phyloP scores from a whole-genome alignment of 106 monocot species.

The Acorus gramineus region DNA sequence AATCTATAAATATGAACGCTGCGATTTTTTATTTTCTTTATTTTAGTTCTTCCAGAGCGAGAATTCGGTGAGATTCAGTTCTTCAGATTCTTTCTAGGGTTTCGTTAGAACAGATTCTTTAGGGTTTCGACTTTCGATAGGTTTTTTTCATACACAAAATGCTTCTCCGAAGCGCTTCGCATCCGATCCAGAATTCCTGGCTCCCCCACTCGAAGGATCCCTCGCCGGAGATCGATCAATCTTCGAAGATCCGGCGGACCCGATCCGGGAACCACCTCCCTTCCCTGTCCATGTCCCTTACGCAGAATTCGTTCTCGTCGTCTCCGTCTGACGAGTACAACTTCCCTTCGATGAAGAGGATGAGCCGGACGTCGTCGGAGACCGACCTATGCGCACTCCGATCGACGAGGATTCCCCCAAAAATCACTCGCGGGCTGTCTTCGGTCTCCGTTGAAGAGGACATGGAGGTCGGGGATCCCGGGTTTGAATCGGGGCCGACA shows the following conservation, averaged over 20 bases:
- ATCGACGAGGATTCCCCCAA: neutral
- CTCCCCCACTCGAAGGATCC: neutral
- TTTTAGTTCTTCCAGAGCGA: too few species aligned
- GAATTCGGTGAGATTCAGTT: too few species aligned
- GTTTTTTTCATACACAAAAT: neutral
- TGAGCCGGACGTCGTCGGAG: slow-evolving; percentile 1
- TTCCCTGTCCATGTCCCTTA: neutral
- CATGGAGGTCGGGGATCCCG: neutral
- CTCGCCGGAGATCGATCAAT: neutral
- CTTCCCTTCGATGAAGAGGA: neutral
- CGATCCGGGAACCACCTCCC: neutral
- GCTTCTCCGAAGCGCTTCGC: slow-evolving; percentile 32
- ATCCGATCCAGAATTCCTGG: slow-evolving; percentile 17
- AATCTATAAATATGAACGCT: too few species aligned
- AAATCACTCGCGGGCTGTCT: too few species aligned
- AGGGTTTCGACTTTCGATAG: too few species aligned
- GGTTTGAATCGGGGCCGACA: too few species aligned
- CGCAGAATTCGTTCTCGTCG: neutral
- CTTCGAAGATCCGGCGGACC: neutral
- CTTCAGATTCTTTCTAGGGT: too few species aligned
- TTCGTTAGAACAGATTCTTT: too few species aligned
- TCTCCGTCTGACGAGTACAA: too few species aligned
- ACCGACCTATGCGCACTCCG: neutral
- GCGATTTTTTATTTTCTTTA: too few species aligned
- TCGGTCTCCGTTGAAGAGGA: neutral